phyloP scores from a whole-genome alignment of 2,329 filamentous ascomycete species.

The Nemania sp. region DNA sequence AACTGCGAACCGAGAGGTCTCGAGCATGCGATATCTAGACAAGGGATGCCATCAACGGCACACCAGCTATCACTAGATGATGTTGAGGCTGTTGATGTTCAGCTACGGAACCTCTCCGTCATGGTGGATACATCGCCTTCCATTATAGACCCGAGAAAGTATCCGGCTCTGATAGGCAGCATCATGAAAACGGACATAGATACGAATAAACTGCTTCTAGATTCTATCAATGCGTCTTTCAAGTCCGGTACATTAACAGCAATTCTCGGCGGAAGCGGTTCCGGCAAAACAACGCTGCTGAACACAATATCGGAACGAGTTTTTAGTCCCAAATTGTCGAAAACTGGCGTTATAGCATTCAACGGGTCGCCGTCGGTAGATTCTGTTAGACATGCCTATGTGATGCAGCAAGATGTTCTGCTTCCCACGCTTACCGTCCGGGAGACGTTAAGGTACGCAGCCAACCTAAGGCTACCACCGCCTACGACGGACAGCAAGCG shows the following conservation, averaged over 20 bases:
- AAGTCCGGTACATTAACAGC: slow-evolving; percentile 69
- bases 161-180: slow-evolving; percentile 45
- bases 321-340: slow-evolving; percentile 54
- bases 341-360: slow-evolving; percentile 62
- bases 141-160: slow-evolving; percentile 52
- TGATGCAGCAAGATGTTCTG: slow-evolving; percentile 76
- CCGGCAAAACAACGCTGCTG: slow-evolving; percentile 71
- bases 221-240: slow-evolving; percentile 66
- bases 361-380: slow-evolving; percentile 60
- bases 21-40: slow-evolving; percentile 10
- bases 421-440: slow-evolving; percentile 74
- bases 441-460: slow-evolving; percentile 74
- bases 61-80: slow-evolving; percentile 37
- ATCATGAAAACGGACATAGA: slow-evolving; percentile 37
- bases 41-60: slow-evolving; percentile 15
- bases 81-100: slow-evolving; percentile 52
- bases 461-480: slow-evolving; percentile 69
- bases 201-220: slow-evolving; percentile 58
- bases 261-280: slow-evolving; percentile 75
- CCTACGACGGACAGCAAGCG: slow-evolving; percentile 63
- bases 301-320: slow-evolving; percentile 74
- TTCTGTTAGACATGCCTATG: slow-evolving; percentile 66
- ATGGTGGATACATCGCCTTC: slow-evolving; percentile 62
- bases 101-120: slow-evolving; percentile 52
- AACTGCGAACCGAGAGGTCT: slow-evolving; percentile 23